Percentiles rank a stretch among this genome's conserved stretches.
These are phyloP conservation scores for Phytopythium cucurbitacearum DNA, from an alignment of 352 stramenopile genomes.

Conservation along the genomic window DNA sequence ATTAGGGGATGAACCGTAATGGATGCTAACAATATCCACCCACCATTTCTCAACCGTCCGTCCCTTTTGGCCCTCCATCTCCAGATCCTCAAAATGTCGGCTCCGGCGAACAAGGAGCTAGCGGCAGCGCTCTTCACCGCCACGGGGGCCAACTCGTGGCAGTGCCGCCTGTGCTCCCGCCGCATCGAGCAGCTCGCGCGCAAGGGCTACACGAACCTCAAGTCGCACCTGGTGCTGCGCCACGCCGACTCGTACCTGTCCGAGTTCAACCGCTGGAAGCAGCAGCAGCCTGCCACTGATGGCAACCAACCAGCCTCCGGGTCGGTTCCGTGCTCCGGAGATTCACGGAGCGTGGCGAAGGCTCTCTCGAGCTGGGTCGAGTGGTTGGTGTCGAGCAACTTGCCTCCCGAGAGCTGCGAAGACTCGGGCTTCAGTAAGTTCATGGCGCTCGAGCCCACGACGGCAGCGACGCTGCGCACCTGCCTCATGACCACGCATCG, in stretches of 20 bases:
- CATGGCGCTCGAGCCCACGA: neutral
- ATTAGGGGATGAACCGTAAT: no score
- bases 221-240: slow-evolving; percentile 3
- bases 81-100: no score
- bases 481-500: neutral
- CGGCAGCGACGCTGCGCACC: neutral
- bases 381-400: neutral
- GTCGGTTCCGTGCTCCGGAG: no score
- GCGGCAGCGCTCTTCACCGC: neutral
- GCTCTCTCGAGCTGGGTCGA: neutral
- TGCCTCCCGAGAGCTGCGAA: neutral
- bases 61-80: no score
- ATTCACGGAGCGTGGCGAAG: no score
- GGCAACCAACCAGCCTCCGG: no score
- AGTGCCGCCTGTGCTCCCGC: neutral
- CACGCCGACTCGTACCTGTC: neutral
- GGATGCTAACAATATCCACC: no score
- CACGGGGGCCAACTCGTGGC: neutral
- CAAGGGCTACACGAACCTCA: slow-evolving; percentile 7
- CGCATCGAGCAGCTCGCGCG: neutral
- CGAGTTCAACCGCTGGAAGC: neutral
- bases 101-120: neutral
- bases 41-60: no score
- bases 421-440: neutral
- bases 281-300: neutral